Evolutionary conservation across 768 basidiomycete species (phyloP).

Genomic region (Mycena maculata): DNA sequence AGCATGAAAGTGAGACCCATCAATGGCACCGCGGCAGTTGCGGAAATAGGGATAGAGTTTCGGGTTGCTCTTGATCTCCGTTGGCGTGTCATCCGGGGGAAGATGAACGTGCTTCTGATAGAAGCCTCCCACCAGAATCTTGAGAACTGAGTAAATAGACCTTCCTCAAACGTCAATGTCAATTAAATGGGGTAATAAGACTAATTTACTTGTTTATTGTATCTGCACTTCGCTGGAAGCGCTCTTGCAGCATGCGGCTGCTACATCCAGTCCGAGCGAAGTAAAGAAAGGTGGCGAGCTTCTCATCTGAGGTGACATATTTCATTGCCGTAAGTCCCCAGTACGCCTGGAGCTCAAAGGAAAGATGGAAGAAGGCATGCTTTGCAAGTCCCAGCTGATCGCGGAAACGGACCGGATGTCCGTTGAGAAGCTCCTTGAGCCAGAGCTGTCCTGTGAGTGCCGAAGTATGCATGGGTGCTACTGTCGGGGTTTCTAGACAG

Average conservation of each 20-base stretch:
- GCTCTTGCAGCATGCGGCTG: conserved; percentile 30
- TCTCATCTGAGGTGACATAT: too few species aligned
- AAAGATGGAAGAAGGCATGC: too few species aligned
- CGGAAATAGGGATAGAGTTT: conserved; percentile 45
- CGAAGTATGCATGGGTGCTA: not conserved
- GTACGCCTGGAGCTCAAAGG: too few species aligned
- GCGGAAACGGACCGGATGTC: not conserved
- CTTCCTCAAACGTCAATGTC: not conserved
- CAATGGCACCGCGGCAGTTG: too few species aligned
- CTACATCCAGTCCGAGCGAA: conserved; percentile 33
- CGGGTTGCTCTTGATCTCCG: conserved; percentile 36
- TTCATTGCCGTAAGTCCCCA: not conserved
- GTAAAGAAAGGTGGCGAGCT: conserved; percentile 45
- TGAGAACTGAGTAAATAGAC: not conserved
- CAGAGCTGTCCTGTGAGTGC: too few species aligned
- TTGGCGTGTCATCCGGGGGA: conserved; percentile 32
- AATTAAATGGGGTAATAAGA: too few species aligned
- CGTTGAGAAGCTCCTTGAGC: not conserved
- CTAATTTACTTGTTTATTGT: too few species aligned
- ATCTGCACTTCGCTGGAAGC: too few species aligned
- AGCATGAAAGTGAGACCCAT: conserved; percentile 42
- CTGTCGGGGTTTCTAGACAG: not conserved
- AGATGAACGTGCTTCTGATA: conserved; percentile 37
- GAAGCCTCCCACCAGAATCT: not conserved
- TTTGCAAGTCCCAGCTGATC: not conserved